Base-by-base conservation (phyloP, 1,284 basidiomycete genomes). In the Neonothopanus nambi region DNA sequence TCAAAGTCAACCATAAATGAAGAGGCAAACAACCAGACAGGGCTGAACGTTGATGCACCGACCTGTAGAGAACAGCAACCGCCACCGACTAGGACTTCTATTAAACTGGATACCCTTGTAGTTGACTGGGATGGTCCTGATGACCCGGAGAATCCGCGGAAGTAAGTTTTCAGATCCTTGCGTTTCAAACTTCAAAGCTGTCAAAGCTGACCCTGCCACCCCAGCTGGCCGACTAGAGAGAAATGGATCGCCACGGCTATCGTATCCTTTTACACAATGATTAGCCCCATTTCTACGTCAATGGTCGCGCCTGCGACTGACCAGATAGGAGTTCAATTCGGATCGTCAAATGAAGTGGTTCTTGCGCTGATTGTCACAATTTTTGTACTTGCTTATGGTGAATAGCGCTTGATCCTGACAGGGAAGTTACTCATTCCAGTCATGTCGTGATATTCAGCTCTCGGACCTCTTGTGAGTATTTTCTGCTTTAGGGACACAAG, bases 61-160 rank as follows among this genome's bases (percentile, higher is more conserved):
- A n/a, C n/a, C n/a, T n/a, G n/a, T n/a, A n/a, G n/a, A n/a, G n/a
- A n/a, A n/a, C n/a, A n/a, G n/a, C n/a, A n/a, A n/a, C n/a, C n/a
- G n/a, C n/a, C n/a, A n/a, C n/a, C n/a, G n/a, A n/a, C n/a, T n/a
- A n/a, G n/a, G n/a, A n/a, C n/a, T n/a, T n/a, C n/a, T n/a, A n/a
- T n/a, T n/a, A n/a, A n/a, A n/a, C n/a, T n/a, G n/a, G n/a, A n/a
- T n/a, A n/a, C n/a, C n/a, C n/a, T n/a, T n/a, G n/a, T n/a, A n/a
- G n/a, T n/a, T n/a, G n/a, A n/a, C n/a, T n/a, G n/a, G n/a, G n/a
- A n/a, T n/a, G n/a, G 79, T 0, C 76, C 78, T 0, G 69, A 82
- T 53, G 82, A 85, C 65, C 80, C 79, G 3, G 63, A 69, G 41
- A 86, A 87, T 63, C 85, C 85, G 1, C 78, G 78, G 61, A 86